These are phyloP conservation scores for Aspergillus terreus DNA, from an alignment of 2,329 filamentous ascomycete genomes.

Conservation along the genomic window DNA sequence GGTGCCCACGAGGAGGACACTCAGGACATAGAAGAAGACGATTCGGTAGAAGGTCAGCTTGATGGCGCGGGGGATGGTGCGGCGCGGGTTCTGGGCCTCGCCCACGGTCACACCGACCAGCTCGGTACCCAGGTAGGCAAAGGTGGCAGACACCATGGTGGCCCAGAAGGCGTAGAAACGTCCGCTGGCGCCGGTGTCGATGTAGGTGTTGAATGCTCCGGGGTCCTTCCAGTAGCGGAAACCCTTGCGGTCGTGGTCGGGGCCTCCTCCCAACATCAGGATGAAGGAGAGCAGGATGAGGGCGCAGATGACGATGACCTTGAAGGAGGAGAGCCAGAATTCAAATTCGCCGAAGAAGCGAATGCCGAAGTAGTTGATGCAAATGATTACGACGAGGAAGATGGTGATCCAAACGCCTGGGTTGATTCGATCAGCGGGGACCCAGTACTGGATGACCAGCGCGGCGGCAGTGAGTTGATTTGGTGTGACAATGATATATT, in stretches of 20 bases:
- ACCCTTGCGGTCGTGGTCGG: slow-evolving; percentile 58
- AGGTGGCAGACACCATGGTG: slow-evolving; percentile 71
- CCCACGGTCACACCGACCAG: slow-evolving; percentile 74
- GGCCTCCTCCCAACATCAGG: slow-evolving; percentile 63
- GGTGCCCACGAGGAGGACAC: slow-evolving; percentile 72
- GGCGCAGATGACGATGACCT: slow-evolving; percentile 63
- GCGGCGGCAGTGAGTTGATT: slow-evolving; percentile 81
- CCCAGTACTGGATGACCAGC: slow-evolving; percentile 76
- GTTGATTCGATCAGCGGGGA: slow-evolving; percentile 62
- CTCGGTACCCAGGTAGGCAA: slow-evolving; percentile 75
- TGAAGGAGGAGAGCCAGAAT: slow-evolving; percentile 59
- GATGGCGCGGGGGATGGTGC: slow-evolving; percentile 72
- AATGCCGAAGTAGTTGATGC: slow-evolving; percentile 69
- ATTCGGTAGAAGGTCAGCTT: slow-evolving; percentile 80
- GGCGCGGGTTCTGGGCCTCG: slow-evolving; percentile 74
- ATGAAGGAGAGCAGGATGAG: slow-evolving; percentile 64
- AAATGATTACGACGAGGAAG: slow-evolving; percentile 60
- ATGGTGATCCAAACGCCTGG: slow-evolving; percentile 76
- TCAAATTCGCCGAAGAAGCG: slow-evolving; percentile 67
- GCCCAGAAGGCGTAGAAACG: slow-evolving; percentile 64
- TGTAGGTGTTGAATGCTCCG: slow-evolving; percentile 54
- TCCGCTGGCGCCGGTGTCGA: slow-evolving; percentile 44
- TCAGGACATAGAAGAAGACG: slow-evolving; percentile 72
- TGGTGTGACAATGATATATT: slow-evolving; percentile 79
- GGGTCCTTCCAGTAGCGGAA: slow-evolving; percentile 65